Conservation (phyloP, 169 alveolate genomes). For the Eimeria maxima region DNA sequence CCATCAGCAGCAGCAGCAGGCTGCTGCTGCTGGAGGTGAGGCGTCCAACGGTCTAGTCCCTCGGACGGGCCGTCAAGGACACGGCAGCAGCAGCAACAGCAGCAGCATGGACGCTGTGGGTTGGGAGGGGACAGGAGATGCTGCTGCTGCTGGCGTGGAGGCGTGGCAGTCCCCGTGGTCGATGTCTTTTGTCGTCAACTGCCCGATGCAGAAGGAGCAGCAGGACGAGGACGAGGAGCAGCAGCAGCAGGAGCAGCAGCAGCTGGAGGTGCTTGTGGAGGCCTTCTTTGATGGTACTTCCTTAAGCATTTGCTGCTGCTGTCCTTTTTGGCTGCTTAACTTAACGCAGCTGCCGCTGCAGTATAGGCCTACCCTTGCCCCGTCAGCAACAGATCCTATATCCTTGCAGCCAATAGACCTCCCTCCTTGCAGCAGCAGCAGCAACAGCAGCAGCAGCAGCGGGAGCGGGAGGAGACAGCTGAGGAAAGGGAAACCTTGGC, state of each 20-base stretch:
- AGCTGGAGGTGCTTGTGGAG: not conserved
- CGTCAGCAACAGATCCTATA: not conserved
- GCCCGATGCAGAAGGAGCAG: not conserved
- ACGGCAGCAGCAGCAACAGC: not conserved
- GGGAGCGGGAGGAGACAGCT: not conserved
- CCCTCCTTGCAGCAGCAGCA: not conserved
- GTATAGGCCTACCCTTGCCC: not conserved
- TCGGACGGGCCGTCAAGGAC: not conserved
- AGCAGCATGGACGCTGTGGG: not conserved
- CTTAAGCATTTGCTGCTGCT: not conserved
- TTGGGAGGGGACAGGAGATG: not conserved
- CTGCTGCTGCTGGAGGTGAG: not conserved
- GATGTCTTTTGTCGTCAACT: not conserved
- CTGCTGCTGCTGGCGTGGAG: not conserved
- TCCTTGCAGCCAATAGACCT: not conserved
- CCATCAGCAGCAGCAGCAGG: not conserved
- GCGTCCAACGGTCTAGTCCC: not conserved
- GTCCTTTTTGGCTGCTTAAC: not conserved
- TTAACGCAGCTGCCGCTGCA: not conserved
- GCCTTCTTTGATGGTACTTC: not conserved
- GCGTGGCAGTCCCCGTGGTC: not conserved
- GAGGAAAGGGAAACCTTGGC: not conserved
- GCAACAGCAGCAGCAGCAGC: not conserved
- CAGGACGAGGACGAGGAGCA: not conserved
- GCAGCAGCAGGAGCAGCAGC: not conserved